Base-by-base conservation (phyloP, 495 filamentous ascomycete species). In the Parmelia sp. region DNA sequence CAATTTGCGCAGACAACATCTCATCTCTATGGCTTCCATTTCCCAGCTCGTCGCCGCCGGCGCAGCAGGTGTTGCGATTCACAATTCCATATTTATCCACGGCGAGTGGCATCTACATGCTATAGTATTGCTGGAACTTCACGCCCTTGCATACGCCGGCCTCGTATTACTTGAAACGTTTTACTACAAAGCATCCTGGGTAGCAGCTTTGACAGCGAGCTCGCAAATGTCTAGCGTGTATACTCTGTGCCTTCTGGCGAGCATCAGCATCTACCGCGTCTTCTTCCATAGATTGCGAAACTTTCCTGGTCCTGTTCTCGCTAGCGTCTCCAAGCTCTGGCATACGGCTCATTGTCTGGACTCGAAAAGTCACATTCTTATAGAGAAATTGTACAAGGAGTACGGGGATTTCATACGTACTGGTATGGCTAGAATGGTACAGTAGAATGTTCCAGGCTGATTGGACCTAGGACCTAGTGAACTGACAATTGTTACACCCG, bases 281-380 rank as follows among this genome's bases (percentile, higher is more conserved):
- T 78, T 74, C 60, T 78, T 81, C 61, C 77, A 82, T 68, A 74
- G 73, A 1, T 66, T 82, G 5, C 67, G 74, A 11, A 57, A 66
- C 10, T 81, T 82, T 62, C 78, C 79, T 3, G 81, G 80, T 0
- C 78, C 79, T 1, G 64, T 68, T 21, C 17, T 65, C 4, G 77
- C 79, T 14, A 65, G 68, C 64, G 64, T 84, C 64, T 75, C 74
- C 19, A 79, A 78, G 33, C 70, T 82, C 7, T 82, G 69, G 71
- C 74, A 63, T n/a, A 35, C 35, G 74, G 70, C 66, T 68, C 73
- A 70, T 35, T 75, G 55, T 33, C 68, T 64, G 47, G 70, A 75
- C 1, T 66, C 76, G 10, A 72, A 74, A 51, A 74, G 78, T 40
- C 71, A 75, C 63, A 45, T 73, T 1, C 71, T 77, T 31, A 60